Evolutionary conservation across 768 basidiomycete species (phyloP), one percentile per base, ranked within the genome.

Genomic region (Boletus tomentosulus): DNA sequence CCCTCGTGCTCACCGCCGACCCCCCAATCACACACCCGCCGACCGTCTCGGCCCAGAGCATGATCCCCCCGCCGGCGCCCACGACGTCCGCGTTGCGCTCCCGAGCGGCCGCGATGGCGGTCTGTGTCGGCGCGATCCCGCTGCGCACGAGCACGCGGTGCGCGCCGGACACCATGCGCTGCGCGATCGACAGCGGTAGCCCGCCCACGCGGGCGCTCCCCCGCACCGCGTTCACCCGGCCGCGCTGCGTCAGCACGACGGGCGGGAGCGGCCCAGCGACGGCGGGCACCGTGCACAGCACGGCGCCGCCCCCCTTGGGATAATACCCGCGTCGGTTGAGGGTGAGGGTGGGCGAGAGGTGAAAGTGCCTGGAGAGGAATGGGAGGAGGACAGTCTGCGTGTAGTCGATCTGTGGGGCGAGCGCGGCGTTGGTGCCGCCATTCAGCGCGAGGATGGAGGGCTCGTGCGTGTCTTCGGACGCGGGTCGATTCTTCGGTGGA

Each of bases 321-420:
- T 73, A 87, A 69, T 89, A 90, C 0, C 89, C 89, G 9, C 88
- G 76, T 54, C 73, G 78, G 41, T 69, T 60, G 46, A 89, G 69
- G 25, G 77, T 66, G 25, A 90, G 64, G 4, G 69, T 67, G 2
- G 78, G 67, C 8, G 66, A 52, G 39, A 76, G 49, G 16, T 76
- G 59, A 64, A 89, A 83, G 65, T 86, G 83, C 11, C 67, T 72
- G 24, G 69, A 71, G 30, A 89, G 66, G 65, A 91, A 92, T 0
- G 88, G 89, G 6, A 91, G 64, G 62, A 91, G 75, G 46, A 89
- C 70, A 56, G 82, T 72, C 46, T 80, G 74, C 4, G 78, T 79
- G 65, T 89, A 89, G 69, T 91, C 89, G 28, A 89, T 79, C 58
- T 89, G 89, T 0, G 89, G 89, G 6, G 88, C 87, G 41, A 76